Evolutionary conservation across 1,284 basidiomycete species (phyloP).

Genomic region (Takashimella tepidaria): DNA sequence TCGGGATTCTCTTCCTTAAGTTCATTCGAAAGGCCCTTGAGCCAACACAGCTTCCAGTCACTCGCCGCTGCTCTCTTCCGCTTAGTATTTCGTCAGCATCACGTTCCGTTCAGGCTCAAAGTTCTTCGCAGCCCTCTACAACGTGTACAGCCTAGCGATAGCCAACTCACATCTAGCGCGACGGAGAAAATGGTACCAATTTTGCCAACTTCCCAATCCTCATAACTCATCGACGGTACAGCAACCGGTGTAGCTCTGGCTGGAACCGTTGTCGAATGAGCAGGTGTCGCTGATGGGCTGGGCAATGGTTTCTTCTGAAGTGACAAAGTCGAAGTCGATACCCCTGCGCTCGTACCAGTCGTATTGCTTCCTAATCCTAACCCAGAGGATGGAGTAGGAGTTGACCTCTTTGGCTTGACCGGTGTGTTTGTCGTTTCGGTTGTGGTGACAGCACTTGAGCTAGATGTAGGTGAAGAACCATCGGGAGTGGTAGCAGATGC

Average conservation of each 20-base stretch:
- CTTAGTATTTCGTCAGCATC: constrained; percentile 6
- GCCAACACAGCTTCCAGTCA: constrained; percentile 71
- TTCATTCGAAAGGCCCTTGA: constrained; percentile 71
- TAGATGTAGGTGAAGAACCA: constrained; percentile 38
- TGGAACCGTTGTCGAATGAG: neutral
- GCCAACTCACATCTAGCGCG: constrained; percentile 64
- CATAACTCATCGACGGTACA: constrained; percentile 49
- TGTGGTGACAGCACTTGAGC: neutral
- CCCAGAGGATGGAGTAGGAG: too few relatives aligned
- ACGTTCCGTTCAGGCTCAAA: too few relatives aligned
- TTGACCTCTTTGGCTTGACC: neutral
- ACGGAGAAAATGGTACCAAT: constrained; percentile 66
- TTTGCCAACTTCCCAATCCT: constrained; percentile 68
- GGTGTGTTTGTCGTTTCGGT: constrained; percentile 2
- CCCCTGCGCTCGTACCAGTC: neutral
- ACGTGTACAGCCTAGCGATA: too few relatives aligned
- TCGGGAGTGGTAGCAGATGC: constrained; percentile 27
- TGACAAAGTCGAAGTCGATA: constrained; percentile 1
- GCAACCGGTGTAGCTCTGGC: neutral
- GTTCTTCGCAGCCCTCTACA: too few relatives aligned
- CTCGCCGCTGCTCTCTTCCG: constrained; percentile 67
- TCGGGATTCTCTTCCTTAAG: constrained; percentile 59
- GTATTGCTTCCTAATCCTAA: neutral
- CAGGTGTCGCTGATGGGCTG: constrained; percentile 18
- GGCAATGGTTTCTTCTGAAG: constrained; percentile 13